Base-by-base conservation (phyloP, 2,329 filamentous ascomycete genomes). In the Claviceps pazoutovae region DNA sequence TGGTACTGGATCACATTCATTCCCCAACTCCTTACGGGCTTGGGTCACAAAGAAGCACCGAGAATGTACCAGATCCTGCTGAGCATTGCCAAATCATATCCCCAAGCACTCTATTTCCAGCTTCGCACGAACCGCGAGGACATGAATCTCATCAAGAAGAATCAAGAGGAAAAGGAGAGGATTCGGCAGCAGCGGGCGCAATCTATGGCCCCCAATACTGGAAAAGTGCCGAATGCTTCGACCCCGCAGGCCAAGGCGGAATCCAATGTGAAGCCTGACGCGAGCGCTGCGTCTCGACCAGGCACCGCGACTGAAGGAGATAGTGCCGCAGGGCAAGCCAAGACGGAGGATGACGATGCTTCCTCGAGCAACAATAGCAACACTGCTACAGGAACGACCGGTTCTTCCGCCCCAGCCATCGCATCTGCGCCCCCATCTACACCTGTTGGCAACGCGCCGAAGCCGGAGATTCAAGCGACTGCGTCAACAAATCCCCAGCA, bases 1-100 rank as follows among this genome's bases (percentile, higher is more conserved):
- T 99, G 93, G 93, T 98, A 97, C 70, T 99, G 93, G 93, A 96
- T 97, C 59, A 97, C 91, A 0, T 98, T 95, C 66, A 97, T 99
- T 56, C 93, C 93, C 17, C 93, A 99, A 67, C 77, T 99, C 43
- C 79, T 99, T 36, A 91, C 88, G 44, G 93, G 91, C 50, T 75
- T 98, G 49, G 88, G 87, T 2, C 84, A 96, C 62, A 90, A 91
- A 60, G 94, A 99, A 68, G 91, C 89, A 13, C 82, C 83, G 4
- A 84, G 94, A 47, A 87, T 91, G 45, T 86, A 93, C 64, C 80
- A 81, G 49, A 88, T 99, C 48, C 76, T 99, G 17, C 79, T 88
- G 23, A 95, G 93, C 73, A 88, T 99, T 62, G 93, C 93, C 50
- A 96, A 96, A 71, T 83, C 86, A 0, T 98, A 95, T 64, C 93